phyloP scores from a whole-genome alignment of 2,329 filamentous ascomycete species.

The Fusarium subtropicale region DNA sequence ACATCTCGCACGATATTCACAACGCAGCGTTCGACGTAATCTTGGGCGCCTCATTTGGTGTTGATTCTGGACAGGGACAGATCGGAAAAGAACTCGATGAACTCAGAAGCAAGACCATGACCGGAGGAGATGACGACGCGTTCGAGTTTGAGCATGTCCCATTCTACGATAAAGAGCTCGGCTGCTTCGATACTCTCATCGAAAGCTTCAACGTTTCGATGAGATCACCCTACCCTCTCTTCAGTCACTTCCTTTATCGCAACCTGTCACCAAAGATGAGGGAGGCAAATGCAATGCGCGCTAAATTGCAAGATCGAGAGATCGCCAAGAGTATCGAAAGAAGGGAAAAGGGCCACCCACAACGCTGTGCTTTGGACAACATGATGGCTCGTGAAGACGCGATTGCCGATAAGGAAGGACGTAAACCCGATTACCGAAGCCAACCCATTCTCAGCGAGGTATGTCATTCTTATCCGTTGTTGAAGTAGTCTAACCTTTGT shows the following conservation, averaged over 20 bases:
- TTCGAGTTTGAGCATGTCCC: conserved; percentile 28
- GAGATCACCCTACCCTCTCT: conserved; percentile 9
- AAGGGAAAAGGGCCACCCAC: neutral
- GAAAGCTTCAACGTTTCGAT: conserved; percentile 21
- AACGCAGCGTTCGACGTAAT: conserved; percentile 50
- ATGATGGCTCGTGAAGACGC: conserved; percentile 49
- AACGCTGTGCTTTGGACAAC: conserved; percentile 46
- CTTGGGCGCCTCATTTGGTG: conserved; percentile 47
- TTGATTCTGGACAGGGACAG: conserved; percentile 16
- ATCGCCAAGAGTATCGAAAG: conserved; percentile 29
- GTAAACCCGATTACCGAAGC: conserved; percentile 48
- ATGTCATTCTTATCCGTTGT: fast-evolving
- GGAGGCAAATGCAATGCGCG: conserved; percentile 2
- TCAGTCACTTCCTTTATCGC: conserved; percentile 31
- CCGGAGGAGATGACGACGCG: conserved; percentile 13
- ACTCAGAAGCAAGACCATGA: conserved; percentile 2
- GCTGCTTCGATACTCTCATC: conserved; percentile 13
- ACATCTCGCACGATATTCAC: conserved; percentile 47
- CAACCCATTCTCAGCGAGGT: conserved; percentile 51
- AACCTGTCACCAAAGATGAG: conserved; percentile 23
- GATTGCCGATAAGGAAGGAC: conserved; percentile 47
- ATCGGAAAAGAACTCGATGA: conserved; percentile 14
- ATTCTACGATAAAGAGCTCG: conserved; percentile 12
- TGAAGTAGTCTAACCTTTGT: neutral
- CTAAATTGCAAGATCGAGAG: conserved; percentile 25